Percentiles rank a stretch among this genome's conserved stretches.
Conservation (phyloP, 768 basidiomycete species). For the Tulasnella sp. region DNA sequence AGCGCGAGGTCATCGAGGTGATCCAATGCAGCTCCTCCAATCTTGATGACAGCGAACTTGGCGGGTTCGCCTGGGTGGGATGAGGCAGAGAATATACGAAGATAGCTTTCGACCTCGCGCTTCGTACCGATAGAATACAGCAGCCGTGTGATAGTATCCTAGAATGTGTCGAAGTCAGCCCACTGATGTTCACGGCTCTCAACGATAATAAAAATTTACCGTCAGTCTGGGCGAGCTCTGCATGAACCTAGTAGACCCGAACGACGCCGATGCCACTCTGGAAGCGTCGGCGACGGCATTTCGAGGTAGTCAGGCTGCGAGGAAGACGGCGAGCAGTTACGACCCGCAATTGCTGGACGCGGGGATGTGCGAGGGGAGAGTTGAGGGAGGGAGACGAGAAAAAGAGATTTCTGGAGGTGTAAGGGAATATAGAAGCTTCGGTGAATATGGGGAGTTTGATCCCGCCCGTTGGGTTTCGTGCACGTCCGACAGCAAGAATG, state of each 20-base stretch:
- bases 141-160: conserved; percentile 96
- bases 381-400: neutral
- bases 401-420: neutral
- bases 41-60: conserved; percentile 96
- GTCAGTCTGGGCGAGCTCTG: conserved; percentile 15
- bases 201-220: neutral
- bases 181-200: neutral
- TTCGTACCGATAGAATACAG: conserved; percentile 96
- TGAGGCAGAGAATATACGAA: conserved; percentile 94
- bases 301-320: neutral
- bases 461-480: neutral
- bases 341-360: neutral
- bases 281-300: neutral
- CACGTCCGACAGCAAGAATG: neutral
- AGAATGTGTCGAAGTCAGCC: neutral
- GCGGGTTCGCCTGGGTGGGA: conserved; percentile 83
- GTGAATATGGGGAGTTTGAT: conserved; percentile 1
- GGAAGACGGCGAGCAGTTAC: neutral
- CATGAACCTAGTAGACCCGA: neutral
- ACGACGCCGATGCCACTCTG: neutral
- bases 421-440: conserved; percentile 2
- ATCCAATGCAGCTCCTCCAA: conserved; percentile 91
- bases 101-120: conserved; percentile 95
- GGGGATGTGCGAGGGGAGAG: neutral
- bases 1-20: conserved; percentile 90